Evolutionary conservation across 2,329 filamentous ascomycete species (phyloP).

Genomic region (Claviceps fusiformis): DNA sequence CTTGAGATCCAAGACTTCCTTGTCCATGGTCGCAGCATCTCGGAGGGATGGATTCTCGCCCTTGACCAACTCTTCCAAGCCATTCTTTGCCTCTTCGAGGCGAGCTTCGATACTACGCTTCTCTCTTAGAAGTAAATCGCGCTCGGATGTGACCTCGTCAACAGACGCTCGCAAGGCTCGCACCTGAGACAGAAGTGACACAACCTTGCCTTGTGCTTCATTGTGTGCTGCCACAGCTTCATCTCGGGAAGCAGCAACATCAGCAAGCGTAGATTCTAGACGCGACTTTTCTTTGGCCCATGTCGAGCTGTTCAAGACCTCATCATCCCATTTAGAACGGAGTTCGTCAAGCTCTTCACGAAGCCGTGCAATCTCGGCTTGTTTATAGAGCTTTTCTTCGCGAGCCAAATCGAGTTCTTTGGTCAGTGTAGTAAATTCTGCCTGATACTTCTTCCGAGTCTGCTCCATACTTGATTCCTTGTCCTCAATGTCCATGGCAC

Average conservation of each 20-base stretch:
- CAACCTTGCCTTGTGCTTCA: slow-evolving; percentile 86
- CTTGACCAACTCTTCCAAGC: slow-evolving; percentile 74
- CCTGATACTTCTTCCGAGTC: slow-evolving; percentile 93
- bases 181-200: slow-evolving; percentile 80
- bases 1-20: slow-evolving; percentile 80
- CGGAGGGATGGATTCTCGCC: slow-evolving; percentile 80
- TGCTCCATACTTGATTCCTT: slow-evolving; percentile 94
- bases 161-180: slow-evolving; percentile 69
- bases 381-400: slow-evolving; percentile 75
- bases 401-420: slow-evolving; percentile 89
- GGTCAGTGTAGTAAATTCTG: slow-evolving; percentile 76
- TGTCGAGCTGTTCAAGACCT: slow-evolving; percentile 91
- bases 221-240: slow-evolving; percentile 89
- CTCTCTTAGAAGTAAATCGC: slow-evolving; percentile 72
- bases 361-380: slow-evolving; percentile 72
- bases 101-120: slow-evolving; percentile 81
- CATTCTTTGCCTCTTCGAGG: slow-evolving; percentile 73
- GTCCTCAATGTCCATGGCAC: slow-evolving; percentile 92
- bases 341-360: slow-evolving; percentile 95
- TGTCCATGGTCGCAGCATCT: slow-evolving; percentile 78
- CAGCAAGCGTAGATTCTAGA: slow-evolving; percentile 76
- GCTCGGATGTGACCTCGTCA: slow-evolving; percentile 74
- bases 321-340: slow-evolving; percentile 93
- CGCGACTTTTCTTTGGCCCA: slow-evolving; percentile 97
- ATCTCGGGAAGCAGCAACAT: slow-evolving; percentile 81